These are phyloP conservation scores for Yamadazyma triangularis DNA, from an alignment of 1,139 yeast genomes.

Conservation along the genomic window DNA sequence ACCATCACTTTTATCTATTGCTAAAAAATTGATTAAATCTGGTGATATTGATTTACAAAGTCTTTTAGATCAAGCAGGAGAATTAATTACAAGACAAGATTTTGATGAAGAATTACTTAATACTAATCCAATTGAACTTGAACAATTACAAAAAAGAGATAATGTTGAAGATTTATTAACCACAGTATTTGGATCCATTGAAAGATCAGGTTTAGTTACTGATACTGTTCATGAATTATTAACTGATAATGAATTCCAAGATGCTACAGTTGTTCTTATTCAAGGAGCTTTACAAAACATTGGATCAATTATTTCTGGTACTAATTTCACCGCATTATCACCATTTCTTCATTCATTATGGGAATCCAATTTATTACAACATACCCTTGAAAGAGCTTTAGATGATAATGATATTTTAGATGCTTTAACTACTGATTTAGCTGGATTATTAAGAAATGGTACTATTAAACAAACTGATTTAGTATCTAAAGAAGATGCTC, in stretches of 20 bases:
- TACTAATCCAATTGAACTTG: background rate
- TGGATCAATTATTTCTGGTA: conserved; percentile 13
- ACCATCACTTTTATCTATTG: conserved; percentile 23
- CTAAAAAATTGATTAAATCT: conserved; percentile 17
- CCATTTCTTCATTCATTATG: conserved; percentile 20
- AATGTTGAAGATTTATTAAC: conserved; percentile 30
- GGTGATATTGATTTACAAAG: conserved; percentile 16
- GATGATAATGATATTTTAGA: conserved; percentile 20
- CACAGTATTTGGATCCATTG: conserved; percentile 27
- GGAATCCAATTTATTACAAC: conserved; percentile 23
- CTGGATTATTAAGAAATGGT: conserved; percentile 12
- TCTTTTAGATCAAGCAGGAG: conserved; percentile 17
- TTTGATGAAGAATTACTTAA: conserved; percentile 1
- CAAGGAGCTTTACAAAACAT: conserved; percentile 23
- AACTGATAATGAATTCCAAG: conserved; percentile 24
- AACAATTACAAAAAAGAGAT: conserved; percentile 21
- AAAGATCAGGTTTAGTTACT: conserved; percentile 25
- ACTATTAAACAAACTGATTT: conserved; percentile 15
- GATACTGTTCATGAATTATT: conserved; percentile 24
- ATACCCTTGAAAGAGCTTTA: conserved; percentile 23
- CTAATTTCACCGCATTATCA: conserved; percentile 16
- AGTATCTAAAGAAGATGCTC: conserved; percentile 11
- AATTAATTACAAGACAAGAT: conserved; percentile 8
- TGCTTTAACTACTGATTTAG: conserved; percentile 21
- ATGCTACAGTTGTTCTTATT: conserved; percentile 21